Conservation (phyloP, 768 basidiomycete genomes). For the Fomitopsis serialis region DNA sequence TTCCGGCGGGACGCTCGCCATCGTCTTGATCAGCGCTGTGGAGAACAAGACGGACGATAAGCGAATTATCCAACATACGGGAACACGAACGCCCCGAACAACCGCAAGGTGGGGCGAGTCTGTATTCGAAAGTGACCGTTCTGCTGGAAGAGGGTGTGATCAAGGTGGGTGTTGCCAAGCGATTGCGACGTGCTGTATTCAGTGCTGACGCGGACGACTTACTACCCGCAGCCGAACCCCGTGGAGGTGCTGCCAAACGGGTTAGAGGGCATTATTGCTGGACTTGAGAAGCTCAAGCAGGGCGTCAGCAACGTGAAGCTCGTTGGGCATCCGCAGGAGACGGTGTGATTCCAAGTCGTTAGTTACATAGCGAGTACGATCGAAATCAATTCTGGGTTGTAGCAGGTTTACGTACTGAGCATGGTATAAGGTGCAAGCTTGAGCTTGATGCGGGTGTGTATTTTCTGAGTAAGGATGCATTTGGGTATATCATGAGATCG, state of each 20-base stretch:
- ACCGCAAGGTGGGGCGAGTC: neutral
- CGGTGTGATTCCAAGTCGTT: too few species aligned
- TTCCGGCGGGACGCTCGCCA: constrained; percentile 12
- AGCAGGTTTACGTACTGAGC: too few species aligned
- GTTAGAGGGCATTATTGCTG: constrained; percentile 12
- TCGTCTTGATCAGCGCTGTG: constrained; percentile 9
- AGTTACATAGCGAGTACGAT: too few species aligned
- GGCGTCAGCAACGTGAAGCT: constrained; percentile 38
- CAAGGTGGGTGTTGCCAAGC: constrained; percentile 9
- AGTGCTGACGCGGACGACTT: neutral
- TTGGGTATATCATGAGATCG: too few species aligned
- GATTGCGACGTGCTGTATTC: neutral
- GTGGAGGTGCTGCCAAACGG: constrained; percentile 19
- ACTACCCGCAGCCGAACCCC: constrained; percentile 10
- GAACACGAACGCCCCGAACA: neutral
- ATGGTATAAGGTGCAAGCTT: too few species aligned
- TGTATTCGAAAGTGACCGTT: constrained; percentile 8
- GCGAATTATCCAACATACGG: constrained; percentile 5
- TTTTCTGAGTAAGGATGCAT: too few species aligned
- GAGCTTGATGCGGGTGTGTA: too few species aligned
- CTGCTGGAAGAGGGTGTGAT: constrained; percentile 13
- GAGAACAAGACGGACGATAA: constrained; percentile 9
- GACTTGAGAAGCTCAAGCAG: constrained; percentile 13
- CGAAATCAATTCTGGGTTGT: too few species aligned
- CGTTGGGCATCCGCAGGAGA: constrained; percentile 30